Conservation (phyloP, 1,284 basidiomycete species). For the Moesziomyces globuligerus region DNA sequence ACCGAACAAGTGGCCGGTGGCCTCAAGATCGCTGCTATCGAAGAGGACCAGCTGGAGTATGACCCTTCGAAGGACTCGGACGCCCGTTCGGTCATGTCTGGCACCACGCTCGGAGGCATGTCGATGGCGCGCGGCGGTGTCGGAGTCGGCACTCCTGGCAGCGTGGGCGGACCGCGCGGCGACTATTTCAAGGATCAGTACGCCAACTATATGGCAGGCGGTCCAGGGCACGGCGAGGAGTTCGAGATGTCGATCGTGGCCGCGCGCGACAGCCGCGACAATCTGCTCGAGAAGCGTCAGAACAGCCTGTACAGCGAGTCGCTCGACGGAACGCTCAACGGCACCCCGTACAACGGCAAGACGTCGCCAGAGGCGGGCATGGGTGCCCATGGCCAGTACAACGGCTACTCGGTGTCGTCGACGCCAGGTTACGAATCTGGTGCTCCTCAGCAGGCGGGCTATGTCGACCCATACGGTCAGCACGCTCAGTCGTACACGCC, state of each 20-base stretch:
- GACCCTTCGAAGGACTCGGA: conserved; percentile 59
- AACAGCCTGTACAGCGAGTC: conserved; percentile 48
- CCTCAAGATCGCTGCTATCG: conserved; percentile 61
- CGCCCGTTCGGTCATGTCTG: conserved; percentile 57
- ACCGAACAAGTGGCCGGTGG: conserved; percentile 54
- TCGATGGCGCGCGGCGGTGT: conserved; percentile 25
- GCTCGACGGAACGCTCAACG: conserved; percentile 35
- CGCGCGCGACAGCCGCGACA: conserved; percentile 54
- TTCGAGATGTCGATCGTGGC: conserved; percentile 55
- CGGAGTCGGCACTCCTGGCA: conserved; percentile 27
- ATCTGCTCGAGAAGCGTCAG: conserved; percentile 55
- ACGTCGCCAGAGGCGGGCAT: conserved; percentile 30
- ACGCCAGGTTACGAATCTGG: conserved; percentile 22
- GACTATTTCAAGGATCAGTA: conserved; percentile 58
- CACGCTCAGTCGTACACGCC: conserved; percentile 18
- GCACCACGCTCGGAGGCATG: conserved; percentile 55
- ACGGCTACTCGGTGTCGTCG: conserved; percentile 16
- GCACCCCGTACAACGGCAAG: conserved; percentile 35
- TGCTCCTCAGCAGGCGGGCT: conserved; percentile 23
- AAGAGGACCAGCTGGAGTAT: conserved; percentile 62
- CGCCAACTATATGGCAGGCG: conserved; percentile 54
- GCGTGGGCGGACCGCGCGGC: conserved; percentile 14
- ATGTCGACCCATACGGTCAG: conserved; percentile 36
- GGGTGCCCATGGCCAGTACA: conserved; percentile 19
- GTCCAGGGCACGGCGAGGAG: conserved; percentile 38